Percentiles rank a stretch among this genome's conserved stretches.
Conservation (phyloP, 805 yeast genomes). For the Saccharomycopsis lassenensis region DNA sequence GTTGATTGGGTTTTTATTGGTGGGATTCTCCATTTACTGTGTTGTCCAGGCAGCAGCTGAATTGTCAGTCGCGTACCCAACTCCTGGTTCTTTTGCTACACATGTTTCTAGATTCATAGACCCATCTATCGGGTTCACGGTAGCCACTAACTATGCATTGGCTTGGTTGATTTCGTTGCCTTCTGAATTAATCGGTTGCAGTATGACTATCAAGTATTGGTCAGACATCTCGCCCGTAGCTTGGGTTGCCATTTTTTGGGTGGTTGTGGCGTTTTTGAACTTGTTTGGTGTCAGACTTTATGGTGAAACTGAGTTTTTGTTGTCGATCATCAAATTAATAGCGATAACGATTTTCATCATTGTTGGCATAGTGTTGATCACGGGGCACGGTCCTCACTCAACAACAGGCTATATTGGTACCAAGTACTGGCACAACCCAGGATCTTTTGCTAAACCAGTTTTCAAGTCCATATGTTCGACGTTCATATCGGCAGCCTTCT, state of each 20-base stretch:
- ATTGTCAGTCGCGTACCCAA: slow-evolving; percentile 41
- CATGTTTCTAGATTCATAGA: slow-evolving; percentile 48
- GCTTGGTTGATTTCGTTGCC: slow-evolving; percentile 44
- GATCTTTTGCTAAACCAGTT: slow-evolving; percentile 31
- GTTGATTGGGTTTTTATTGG: slow-evolving; percentile 21
- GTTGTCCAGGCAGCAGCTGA: slow-evolving; percentile 23
- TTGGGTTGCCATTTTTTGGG: slow-evolving; percentile 40
- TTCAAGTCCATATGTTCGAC: slow-evolving; percentile 44
- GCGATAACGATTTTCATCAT: slow-evolving; percentile 45
- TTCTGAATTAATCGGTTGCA: slow-evolving; percentile 40
- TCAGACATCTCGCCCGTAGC: slow-evolving; percentile 34
- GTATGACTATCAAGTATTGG: slow-evolving; percentile 45
- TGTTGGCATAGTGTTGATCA: slow-evolving; percentile 37
- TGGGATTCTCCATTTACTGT: slow-evolving; percentile 23
- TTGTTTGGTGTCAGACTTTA: slow-evolving; percentile 44
- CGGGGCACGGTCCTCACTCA: slow-evolving; percentile 36
- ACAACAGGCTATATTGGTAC: slow-evolving; percentile 33
- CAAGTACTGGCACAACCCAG: slow-evolving; percentile 36
- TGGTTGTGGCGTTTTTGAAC: slow-evolving; percentile 37
- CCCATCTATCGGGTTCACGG: slow-evolving; percentile 51
- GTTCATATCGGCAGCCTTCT: slow-evolving; percentile 45
- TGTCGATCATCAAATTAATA: slow-evolving; percentile 37
- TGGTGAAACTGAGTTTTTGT: slow-evolving; percentile 43
- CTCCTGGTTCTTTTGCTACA: slow-evolving; percentile 52
- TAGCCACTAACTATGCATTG: slow-evolving; percentile 46